Evolutionary conservation across 352 stramenopile genomes (phyloP).

Genomic region (Globisporangium lucens): DNA sequence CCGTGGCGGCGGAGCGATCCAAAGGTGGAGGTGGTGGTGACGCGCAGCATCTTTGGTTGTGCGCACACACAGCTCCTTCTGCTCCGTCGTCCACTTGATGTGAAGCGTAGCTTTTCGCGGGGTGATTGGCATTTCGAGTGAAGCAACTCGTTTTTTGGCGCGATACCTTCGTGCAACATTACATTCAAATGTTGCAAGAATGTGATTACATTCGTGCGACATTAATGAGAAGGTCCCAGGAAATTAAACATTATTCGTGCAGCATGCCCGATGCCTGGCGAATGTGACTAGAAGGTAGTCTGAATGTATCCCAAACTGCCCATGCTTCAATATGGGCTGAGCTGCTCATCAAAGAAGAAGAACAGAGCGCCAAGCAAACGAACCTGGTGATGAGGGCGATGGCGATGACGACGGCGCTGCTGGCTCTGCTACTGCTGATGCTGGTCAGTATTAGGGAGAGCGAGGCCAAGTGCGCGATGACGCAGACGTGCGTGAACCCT

Average conservation of each 20-base stretch:
- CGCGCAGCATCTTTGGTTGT: conserved; percentile 4
- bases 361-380: background rate
- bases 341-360: conserved; percentile 6
- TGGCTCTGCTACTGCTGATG: background rate
- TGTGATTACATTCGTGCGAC: background rate
- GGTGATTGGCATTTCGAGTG: conserved; percentile 7
- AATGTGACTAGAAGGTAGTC: background rate
- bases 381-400: background rate
- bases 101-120: conserved; percentile 4
- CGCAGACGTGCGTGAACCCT: conserved; percentile 73
- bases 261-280: no score
- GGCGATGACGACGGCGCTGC: background rate
- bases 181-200: background rate
- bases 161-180: conserved; percentile 1
- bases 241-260: no score
- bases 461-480: conserved; percentile 64
- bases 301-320: background rate
- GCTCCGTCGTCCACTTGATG: background rate
- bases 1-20: background rate
- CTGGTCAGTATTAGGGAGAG: background rate
- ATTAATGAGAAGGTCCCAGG: no score
- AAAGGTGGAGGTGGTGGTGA: background rate
- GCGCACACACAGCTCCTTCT: background rate
- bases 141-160: background rate
- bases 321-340: conserved; percentile 11